Evolutionary conservation across 305 asterid species (phyloP).

Genomic region (Fraxinus angustifolia): DNA sequence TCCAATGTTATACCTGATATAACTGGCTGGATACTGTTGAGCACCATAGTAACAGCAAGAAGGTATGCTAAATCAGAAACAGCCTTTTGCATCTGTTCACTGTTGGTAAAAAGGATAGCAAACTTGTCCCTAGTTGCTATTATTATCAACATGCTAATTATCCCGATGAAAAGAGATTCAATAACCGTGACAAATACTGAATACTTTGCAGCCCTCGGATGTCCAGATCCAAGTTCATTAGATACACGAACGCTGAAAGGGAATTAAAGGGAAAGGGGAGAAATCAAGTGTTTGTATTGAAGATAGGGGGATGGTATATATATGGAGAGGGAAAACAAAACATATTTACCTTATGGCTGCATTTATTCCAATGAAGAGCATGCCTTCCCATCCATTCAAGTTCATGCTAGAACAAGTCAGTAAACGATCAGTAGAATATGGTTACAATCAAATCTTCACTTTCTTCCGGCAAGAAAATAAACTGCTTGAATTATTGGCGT

Average conservation of each 20-base stretch:
- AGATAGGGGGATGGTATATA: background rate
- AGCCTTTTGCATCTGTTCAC: conserved; percentile 70
- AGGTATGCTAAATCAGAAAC: conserved; percentile 77
- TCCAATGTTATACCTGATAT: conserved; percentile 57
- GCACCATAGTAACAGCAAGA: conserved; percentile 74
- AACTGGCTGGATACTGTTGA: conserved; percentile 89
- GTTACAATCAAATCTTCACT: background rate
- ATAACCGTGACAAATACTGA: conserved; percentile 59
- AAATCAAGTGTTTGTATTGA: background rate
- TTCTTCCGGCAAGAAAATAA: too few relatives aligned
- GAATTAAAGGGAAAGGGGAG: background rate
- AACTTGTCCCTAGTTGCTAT: conserved; percentile 62
- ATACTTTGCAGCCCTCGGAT: conserved; percentile 81
- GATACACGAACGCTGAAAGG: conserved; percentile 68
- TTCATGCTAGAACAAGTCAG: conserved; percentile 69
- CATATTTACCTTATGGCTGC: conserved; percentile 74
- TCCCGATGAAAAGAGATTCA: conserved; percentile 67
- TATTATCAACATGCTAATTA: conserved; percentile 56
- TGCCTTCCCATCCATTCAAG: conserved; percentile 97
- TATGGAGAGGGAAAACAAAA: background rate
- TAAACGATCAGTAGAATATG: background rate
- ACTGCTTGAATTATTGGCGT: background rate
- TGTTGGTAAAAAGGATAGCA: conserved; percentile 63
- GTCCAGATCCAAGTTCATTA: conserved; percentile 89
- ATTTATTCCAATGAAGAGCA: conserved; percentile 87